phyloP scores from a whole-genome alignment of 2,329 filamentous ascomycete genomes.

The Monosporascus cannonballus region DNA sequence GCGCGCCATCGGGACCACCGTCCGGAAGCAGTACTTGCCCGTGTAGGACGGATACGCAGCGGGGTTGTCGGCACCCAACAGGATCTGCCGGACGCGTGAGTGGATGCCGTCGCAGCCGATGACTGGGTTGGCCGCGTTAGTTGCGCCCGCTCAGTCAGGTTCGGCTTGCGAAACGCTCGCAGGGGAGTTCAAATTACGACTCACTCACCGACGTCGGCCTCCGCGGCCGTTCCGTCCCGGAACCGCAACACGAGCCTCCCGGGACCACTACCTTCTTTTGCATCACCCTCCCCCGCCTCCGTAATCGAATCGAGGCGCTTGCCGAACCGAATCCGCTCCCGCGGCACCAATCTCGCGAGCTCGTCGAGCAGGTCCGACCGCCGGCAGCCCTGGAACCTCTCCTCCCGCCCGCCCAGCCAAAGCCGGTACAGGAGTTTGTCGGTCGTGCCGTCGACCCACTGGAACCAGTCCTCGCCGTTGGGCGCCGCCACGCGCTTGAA shows the following conservation, averaged over 20 bases:
- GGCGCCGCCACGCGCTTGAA: slow-evolving; percentile 28
- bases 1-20: slow-evolving; percentile 52
- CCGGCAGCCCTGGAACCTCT: slow-evolving; percentile 35
- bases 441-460: slow-evolving; percentile 33
- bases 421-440: slow-evolving; percentile 28
- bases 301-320: slow-evolving; percentile 28
- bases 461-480: slow-evolving; percentile 36
- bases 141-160: not conserved
- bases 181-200: not conserved
- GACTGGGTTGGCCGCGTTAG: slow-evolving; percentile 25
- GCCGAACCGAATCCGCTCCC: slow-evolving; percentile 23
- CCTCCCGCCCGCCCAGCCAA: slow-evolving; percentile 20
- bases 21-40: slow-evolving; percentile 56
- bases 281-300: not conserved
- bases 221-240: slow-evolving; percentile 22
- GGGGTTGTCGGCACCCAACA: slow-evolving; percentile 43
- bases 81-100: slow-evolving; percentile 43
- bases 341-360: slow-evolving; percentile 27
- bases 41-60: slow-evolving; percentile 44
- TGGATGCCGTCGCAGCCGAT: slow-evolving; percentile 62
- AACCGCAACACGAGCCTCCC: slow-evolving; percentile 23
- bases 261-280: slow-evolving; percentile 7
- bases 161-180: not conserved
- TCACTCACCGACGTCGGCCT: slow-evolving; percentile 26
- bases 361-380: slow-evolving; percentile 35